Evolutionary conservation across 2,329 filamentous ascomycete genomes (phyloP).

Genomic region (Sarocladium brachiariae): DNA sequence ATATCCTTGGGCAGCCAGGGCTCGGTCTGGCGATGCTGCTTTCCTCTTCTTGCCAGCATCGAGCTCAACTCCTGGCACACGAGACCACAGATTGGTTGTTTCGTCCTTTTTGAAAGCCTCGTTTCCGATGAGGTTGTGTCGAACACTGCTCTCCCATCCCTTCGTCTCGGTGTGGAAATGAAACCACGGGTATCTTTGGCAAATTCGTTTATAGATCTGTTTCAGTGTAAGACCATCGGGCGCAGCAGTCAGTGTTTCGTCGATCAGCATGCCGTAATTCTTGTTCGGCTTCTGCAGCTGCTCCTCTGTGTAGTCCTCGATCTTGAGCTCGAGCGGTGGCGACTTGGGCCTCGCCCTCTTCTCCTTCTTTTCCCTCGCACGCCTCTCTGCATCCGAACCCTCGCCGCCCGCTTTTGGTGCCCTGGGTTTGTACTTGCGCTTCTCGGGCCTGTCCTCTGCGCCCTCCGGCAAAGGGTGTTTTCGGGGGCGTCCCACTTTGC

Average conservation of each 20-base stretch:
- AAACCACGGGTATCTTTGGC: slow-evolving; percentile 51
- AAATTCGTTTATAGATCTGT: slow-evolving; percentile 58
- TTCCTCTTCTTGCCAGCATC: slow-evolving; percentile 57
- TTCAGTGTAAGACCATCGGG: slow-evolving; percentile 50
- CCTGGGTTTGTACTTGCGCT: slow-evolving; percentile 60
- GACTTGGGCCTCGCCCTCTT: slow-evolving; percentile 54
- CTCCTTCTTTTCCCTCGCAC: slow-evolving; percentile 51
- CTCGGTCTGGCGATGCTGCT: slow-evolving; percentile 44
- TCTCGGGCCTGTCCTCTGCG: slow-evolving; percentile 48
- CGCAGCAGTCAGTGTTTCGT: slow-evolving; percentile 50
- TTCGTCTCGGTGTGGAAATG: slow-evolving; percentile 55
- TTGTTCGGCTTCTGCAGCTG: slow-evolving; percentile 56
- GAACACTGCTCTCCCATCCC: slow-evolving; percentile 61
- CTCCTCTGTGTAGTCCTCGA: slow-evolving; percentile 49
- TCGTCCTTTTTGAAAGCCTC: slow-evolving; percentile 55
- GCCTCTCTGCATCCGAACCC: slow-evolving; percentile 48
- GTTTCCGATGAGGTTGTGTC: slow-evolving; percentile 56
- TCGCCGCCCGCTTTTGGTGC: slow-evolving; percentile 48
- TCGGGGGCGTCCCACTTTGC: slow-evolving; percentile 58
- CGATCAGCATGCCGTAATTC: slow-evolving; percentile 55
- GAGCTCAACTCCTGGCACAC: slow-evolving; percentile 50
- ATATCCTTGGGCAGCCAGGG: slow-evolving; percentile 30
- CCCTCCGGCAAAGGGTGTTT: slow-evolving; percentile 56
- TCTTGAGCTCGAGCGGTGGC: slow-evolving; percentile 49
- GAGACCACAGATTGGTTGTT: slow-evolving; percentile 48